Evolutionary conservation across 2,329 filamentous ascomycete species (phyloP), one percentile per base, ranked within the genome.

Genomic region (Venturia nashicola): DNA sequence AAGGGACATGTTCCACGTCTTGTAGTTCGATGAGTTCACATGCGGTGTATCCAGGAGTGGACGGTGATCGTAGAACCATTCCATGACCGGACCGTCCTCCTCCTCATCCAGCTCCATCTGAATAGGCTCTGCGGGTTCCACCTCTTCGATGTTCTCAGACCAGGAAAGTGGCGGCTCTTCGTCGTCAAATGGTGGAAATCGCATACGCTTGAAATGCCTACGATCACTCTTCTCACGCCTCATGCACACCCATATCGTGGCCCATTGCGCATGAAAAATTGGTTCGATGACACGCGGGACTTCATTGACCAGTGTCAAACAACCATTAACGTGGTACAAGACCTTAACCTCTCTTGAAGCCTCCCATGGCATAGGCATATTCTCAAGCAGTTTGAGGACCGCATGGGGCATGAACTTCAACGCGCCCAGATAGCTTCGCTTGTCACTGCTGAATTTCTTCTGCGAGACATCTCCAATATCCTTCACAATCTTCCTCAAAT

Each of bases 361-460:
- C 78, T 99, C 94, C 94, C 94, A 99, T 0, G 94, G 94, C 94
- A 99, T 99, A 4, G 94, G 94, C 94, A 99, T 99, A 71, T 99
- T 99, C 79, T 99, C 94, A 64, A 99, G 77, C 32, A 99, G 82
- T 80, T 99, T 99, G 78, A 99, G 78, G 12, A 99, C 94, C 6
- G 94, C 94, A 74, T 99, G 94, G 1, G 94, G 94, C 94, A 99
- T 99, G 78, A 97, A 99, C 78, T 99, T 99, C 67, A 99, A 78
- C 42, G 95, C 94, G 67, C 95, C 95, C 59, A 99, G 83, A 75
- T 99, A 99, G 77, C 92, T 97, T 69, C 94, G 86, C 82, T 99
- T 99, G 79, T 99, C 94, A 72, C 89, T 96, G 69, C 91, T 97
- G 80, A 97, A 99, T 76, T 97, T 97, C 80, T 97, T 97, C 77